Evolutionary conservation across 78 protist genomes (phyloP), one percentile per base, ranked within the genome.

Genomic region (Cavenderia fasciculata): DNA sequence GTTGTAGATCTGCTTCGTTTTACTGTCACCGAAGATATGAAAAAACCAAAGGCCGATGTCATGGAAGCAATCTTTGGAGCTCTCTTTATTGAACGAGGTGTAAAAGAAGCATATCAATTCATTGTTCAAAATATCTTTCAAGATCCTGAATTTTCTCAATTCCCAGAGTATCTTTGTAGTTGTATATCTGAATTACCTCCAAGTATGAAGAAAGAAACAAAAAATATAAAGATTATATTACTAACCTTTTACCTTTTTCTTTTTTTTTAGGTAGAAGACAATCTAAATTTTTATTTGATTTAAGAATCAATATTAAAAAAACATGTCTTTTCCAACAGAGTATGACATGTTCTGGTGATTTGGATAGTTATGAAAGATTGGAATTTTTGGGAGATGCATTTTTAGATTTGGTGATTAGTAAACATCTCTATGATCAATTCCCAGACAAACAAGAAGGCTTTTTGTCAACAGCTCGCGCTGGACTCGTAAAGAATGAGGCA

Each of bases 51-150:
- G 10, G 76, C 90, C 0, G 90, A 82, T 68, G 78, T 82, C 19
- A 69, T 82, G 14, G 78, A 68, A 68, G 76, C 90, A 10, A n/a
- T 82, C 8, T 52, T 82, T 56, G 90, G 90, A 23, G 79, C 78
- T 0, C 31, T 61, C 23, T 68, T 43, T 34, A 16, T 68, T 19
- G 78, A 82, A 27, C 40, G 34, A 14, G 90, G 90, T 25, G 40
- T 82, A 16, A 2, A 36, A 6, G 71, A 65, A 43, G 78, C 78
- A 1, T 82, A 65, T 69, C 14, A 23, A 52, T 33, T 82, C 61
- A 56, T 57, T 12, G 47, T 69, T 7, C n/a, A 41, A 36, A 36
- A 14, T 23, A 14, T 82, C 4, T 82, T 82, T 23, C 11, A 43
- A 11, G 12, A 33, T 8, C 2, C 6, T 5, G 12, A 14, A 27